Percentiles rank a stretch among this genome's conserved stretches.
Conservation (phyloP, 306 rosid species). For the Leucaena leucocephala region DNA sequence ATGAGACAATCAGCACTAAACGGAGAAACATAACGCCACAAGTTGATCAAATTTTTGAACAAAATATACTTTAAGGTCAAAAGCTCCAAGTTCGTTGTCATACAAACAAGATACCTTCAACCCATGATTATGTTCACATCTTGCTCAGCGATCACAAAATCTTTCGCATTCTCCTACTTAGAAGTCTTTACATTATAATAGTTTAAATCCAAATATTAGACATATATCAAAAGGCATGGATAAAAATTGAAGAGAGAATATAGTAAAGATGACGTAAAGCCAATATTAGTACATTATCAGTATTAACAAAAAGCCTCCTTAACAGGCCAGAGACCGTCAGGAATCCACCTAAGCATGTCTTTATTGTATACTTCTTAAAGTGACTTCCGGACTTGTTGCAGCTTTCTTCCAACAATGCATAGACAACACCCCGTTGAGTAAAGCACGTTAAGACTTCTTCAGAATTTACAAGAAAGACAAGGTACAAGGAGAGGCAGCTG, state of each 20-base stretch:
- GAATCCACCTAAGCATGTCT: conserved; percentile 41
- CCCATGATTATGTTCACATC: not conserved
- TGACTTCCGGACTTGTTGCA: conserved; percentile 48
- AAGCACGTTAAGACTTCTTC: conserved; percentile 27
- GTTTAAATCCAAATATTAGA: conserved; percentile 35
- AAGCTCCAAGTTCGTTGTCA: not conserved
- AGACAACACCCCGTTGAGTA: conserved; percentile 49
- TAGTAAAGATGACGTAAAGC: conserved; percentile 39
- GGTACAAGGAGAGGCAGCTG: conserved; percentile 40
- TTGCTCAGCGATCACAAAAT: conserved; percentile 4
- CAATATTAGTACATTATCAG: conserved; percentile 38
- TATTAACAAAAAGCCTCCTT: conserved; percentile 53
- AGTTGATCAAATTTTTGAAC: not conserved
- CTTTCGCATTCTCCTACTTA: conserved; percentile 29
- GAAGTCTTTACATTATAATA: conserved; percentile 23
- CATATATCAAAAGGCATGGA: not conserved
- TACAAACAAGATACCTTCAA: conserved; percentile 3
- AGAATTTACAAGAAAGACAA: conserved; percentile 44
- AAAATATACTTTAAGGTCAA: not conserved
- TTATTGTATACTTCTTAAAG: conserved; percentile 50
- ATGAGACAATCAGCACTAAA: not conserved
- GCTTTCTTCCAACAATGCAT: conserved; percentile 59
- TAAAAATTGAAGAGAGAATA: conserved; percentile 16
- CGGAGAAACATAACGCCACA: not conserved
- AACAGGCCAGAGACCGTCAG: conserved; percentile 39